Base-by-base conservation (phyloP, 2,329 filamentous ascomycete genomes). In the Aureobasidium subglaciale region DNA sequence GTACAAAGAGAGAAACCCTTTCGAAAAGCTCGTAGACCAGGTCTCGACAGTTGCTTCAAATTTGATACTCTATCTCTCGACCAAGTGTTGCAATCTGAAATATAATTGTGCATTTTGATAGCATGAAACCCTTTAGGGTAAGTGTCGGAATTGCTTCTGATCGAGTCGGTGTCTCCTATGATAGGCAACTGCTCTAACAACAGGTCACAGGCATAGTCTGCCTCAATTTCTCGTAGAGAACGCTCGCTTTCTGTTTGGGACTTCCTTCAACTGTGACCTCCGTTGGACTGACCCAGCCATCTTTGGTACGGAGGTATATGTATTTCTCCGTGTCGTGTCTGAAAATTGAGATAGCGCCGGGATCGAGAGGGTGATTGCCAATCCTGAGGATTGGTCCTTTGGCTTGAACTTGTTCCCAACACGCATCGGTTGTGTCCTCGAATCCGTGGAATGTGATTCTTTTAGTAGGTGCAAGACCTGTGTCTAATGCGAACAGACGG, bases 401-500 rank as follows among this genome's bases (percentile, higher is more conserved):
- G 10, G 22, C 35, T 30, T 32, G 35, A 10, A 34, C 27, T 16
- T 41, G 45, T 24, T 41, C 43, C 32, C 32, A 27, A 27, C 43
- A 50, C 18, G 18, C 43, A 7, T 52, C 27, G 7, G 57, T 56
- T 4, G 42, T 15, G 38, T 59, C 57, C 8, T 49, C 24, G 20
- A 55, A 59, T 2, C 24, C 13, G 9, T 38, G 34, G 29, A 59
- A 59, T 2, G 49, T 55, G 3, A 45, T 30, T 27, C 57, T 30
- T 9, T 54, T 56, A 5, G 32, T 13, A 1, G 34, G 15, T 11
- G 50, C n/a, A 13, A 35, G 41, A 13, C 22, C 6, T 20, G 62
- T 63, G 9, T 69, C 69, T 40, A 63, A 68, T 58, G 71, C 85
- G 88, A 88, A 95, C 5, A 88, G 68, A 4, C 81, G 73, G 0